Evolutionary conservation across 1,284 basidiomycete genomes (phyloP), one percentile per base, ranked within the genome.

Genomic region (Omphalotus olearius): DNA sequence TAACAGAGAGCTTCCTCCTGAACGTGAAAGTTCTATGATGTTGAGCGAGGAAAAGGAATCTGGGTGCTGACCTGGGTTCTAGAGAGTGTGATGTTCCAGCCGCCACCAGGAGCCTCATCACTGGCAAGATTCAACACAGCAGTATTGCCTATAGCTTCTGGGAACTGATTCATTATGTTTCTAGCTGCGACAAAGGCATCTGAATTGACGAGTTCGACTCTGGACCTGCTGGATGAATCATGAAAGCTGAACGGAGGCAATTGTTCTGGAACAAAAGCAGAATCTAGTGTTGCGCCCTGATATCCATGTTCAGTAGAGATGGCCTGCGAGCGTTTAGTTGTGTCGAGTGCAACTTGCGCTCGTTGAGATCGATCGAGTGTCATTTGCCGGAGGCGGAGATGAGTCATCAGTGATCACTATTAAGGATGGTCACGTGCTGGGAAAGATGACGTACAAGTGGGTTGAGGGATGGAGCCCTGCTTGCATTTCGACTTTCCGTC

Each of bases 1-100:
- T 76, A 76, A 56, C 74, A 76, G 0, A 76, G 62, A 0, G 71
- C 70, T 57, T 75, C 71, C 62, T 71, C 73, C 69, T 74, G 59
- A 4, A 58, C 60, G 28, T 16, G 13, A 43, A 18, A 18, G 13
- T 3, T 23, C n/a, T 23, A 7, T 26, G 41, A 18, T 23, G 20
- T 17, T 14, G 30, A 45, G 36, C 23, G 23, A 20, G 36, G 6
- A 40, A 35, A 13, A 43, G 30, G 13, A 9, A 39, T 7, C 17
- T 14, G 28, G 23, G 6, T 25, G 49, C 56, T 20, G 43, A 67
- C 72, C 64, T 76, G 73, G 1, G 73, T 75, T 43, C 58, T 67
- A 2, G 61, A 63, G 5, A 71, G 56, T 17, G 53, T 59, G 1
- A 55, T 25, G 10, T 63, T 50, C 74, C 73, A 75, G 5, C 70